Percentiles rank a stretch among this genome's conserved stretches.
Evolutionary conservation across 2,329 filamentous ascomycete genomes (phyloP).

Genomic region (Coniochaeta prunicola): DNA sequence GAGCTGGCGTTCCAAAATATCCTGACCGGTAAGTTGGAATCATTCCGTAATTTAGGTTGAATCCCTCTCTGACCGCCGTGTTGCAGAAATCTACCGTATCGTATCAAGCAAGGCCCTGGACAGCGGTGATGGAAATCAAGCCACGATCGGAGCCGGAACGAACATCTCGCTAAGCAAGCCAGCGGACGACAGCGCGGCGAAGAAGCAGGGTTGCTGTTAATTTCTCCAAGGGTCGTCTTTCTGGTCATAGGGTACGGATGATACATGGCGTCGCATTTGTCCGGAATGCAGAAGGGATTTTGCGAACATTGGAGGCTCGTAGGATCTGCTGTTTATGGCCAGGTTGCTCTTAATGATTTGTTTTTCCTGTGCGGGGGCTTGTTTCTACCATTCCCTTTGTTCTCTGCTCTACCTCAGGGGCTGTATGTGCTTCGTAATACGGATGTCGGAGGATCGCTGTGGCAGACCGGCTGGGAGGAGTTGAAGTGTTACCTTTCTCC

Average conservation of each 20-base stretch:
- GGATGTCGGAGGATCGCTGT: not conserved
- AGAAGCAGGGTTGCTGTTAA: conserved; percentile 79
- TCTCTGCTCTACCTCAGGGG: not conserved
- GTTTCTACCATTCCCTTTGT: not conserved
- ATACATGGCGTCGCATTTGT: conserved; percentile 6
- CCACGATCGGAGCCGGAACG: conserved; percentile 70
- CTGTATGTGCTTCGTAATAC: conserved; percentile 1
- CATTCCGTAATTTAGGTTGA: no score
- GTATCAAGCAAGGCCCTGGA: conserved; percentile 97
- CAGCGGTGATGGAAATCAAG: conserved; percentile 73
- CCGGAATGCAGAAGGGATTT: conserved; percentile 2
- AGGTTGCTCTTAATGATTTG: conserved; percentile 2
- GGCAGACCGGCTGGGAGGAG: not conserved
- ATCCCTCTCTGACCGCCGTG: conserved; percentile 3
- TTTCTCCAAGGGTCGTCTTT: conserved; percentile 11
- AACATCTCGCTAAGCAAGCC: conserved; percentile 85
- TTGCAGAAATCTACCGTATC: conserved; percentile 94
- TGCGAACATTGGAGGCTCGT: not conserved
- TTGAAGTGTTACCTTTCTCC: not conserved
- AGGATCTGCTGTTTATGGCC: conserved; percentile 1
- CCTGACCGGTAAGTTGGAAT: conserved; percentile 69
- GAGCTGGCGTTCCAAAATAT: conserved; percentile 99
- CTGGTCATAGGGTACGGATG: conserved; percentile 2
- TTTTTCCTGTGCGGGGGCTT: not conserved
- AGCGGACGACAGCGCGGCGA: conserved; percentile 65